These are phyloP conservation scores for Xenoacremonium recifei DNA, from an alignment of 2,329 filamentous ascomycete species.

Conservation along the genomic window DNA sequence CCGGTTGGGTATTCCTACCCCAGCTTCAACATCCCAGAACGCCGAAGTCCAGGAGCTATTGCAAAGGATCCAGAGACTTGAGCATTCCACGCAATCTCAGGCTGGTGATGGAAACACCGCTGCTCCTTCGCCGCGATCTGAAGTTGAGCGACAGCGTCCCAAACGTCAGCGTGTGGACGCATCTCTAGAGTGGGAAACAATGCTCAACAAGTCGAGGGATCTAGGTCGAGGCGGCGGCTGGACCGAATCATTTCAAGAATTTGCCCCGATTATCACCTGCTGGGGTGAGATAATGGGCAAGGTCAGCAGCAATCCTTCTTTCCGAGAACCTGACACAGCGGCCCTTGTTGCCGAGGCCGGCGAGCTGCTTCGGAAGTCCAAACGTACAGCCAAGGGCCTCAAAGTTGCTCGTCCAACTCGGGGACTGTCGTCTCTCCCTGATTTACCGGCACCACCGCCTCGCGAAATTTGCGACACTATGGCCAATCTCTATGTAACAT, in stretches of 20 bases:
- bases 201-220: slow-evolving; percentile 1
- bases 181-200: neutral
- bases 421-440: neutral
- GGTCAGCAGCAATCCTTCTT: neutral
- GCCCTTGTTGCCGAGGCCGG: slow-evolving; percentile 1
- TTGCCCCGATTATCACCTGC: neutral
- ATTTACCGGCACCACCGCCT: neutral
- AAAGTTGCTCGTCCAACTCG: slow-evolving; percentile 5
- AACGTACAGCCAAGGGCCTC: neutral
- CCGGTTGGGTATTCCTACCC: neutral
- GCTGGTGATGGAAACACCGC: neutral
- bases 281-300: slow-evolving; percentile 1
- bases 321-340: neutral
- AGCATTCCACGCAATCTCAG: neutral
- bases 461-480: neutral
- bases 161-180: neutral
- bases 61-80: neutral
- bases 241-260: slow-evolving; percentile 1
- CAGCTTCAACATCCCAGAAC: neutral
- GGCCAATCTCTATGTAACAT: slow-evolving; percentile 44
- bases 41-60: neutral
- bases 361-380: slow-evolving; percentile 1
- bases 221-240: neutral
- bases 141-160: neutral
- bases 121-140: neutral